Evolutionary conservation across 2,329 filamentous ascomycete genomes (phyloP).

Genomic region (Teratosphaeria zuluensis): DNA sequence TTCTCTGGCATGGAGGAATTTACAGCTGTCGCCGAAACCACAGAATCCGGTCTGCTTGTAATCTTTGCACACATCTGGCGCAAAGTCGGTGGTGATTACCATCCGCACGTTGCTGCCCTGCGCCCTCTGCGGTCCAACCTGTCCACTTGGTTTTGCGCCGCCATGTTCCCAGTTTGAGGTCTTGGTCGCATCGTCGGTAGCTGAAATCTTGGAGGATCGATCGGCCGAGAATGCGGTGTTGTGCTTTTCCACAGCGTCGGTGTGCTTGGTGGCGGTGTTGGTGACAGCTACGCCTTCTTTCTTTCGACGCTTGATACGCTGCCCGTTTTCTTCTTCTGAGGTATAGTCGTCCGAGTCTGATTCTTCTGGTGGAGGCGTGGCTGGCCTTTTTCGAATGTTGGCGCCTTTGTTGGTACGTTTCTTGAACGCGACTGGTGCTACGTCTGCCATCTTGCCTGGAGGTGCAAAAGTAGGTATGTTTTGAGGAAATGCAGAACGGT

Average conservation of each 20-base stretch:
- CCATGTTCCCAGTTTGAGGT: slow-evolving; percentile 84
- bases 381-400: slow-evolving; percentile 69
- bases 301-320: slow-evolving; percentile 67
- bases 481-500: not conserved
- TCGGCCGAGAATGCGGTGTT: slow-evolving; percentile 45
- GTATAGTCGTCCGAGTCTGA: slow-evolving; percentile 46
- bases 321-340: slow-evolving; percentile 66
- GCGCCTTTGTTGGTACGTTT: slow-evolving; percentile 70
- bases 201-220: slow-evolving; percentile 51
- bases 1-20: slow-evolving; percentile 65
- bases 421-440: slow-evolving; percentile 60
- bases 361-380: slow-evolving; percentile 61
- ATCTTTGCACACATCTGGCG: slow-evolving; percentile 91
- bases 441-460: slow-evolving; percentile 22
- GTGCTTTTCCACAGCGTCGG: slow-evolving; percentile 22
- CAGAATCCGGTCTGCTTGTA: slow-evolving; percentile 72
- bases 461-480: not conserved
- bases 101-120: slow-evolving; percentile 77
- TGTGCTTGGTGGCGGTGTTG: slow-evolving; percentile 46
- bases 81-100: slow-evolving; percentile 82
- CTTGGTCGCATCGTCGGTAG: slow-evolving; percentile 81
- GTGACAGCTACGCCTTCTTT: slow-evolving; percentile 57
- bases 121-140: slow-evolving; percentile 79
- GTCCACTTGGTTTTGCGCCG: slow-evolving; percentile 46
- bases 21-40: slow-evolving; percentile 71